Conservation (phyloP, 2,329 filamentous ascomycete species). For the Botryotinia narcissicola region DNA sequence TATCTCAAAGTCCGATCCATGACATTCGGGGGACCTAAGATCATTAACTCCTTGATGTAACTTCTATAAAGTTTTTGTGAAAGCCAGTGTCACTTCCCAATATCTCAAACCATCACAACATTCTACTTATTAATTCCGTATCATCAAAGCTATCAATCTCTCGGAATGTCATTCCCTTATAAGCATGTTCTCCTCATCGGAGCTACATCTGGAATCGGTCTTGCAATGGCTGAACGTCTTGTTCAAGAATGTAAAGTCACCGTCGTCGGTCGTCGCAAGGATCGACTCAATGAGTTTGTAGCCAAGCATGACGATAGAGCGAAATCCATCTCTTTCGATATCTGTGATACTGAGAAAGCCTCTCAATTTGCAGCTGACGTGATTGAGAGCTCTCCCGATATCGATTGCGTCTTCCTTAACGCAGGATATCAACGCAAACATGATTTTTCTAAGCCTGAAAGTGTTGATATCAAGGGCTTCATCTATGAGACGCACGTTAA, state of each 20-base stretch:
- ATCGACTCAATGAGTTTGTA: slow-evolving; percentile 43
- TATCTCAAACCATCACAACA: too few relatives aligned
- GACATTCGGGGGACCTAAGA: background rate
- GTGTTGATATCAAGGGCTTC: slow-evolving; percentile 17
- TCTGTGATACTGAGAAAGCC: slow-evolving; percentile 10
- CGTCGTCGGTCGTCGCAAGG: slow-evolving; percentile 52
- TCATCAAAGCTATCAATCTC: background rate
- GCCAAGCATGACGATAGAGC: slow-evolving; percentile 24
- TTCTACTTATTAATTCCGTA: background rate
- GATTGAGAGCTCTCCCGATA: slow-evolving; percentile 8
- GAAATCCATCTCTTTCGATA: slow-evolving; percentile 12
- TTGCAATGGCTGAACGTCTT: slow-evolving; percentile 44
- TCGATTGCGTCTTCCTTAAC: slow-evolving; percentile 39
- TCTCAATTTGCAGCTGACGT: slow-evolving; percentile 13
- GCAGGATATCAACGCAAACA: slow-evolving; percentile 36
- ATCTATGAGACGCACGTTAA: slow-evolving; percentile 25
- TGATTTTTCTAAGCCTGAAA: slow-evolving; percentile 29
- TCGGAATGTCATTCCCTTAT: slow-evolving; percentile 52
- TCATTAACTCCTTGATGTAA: background rate
- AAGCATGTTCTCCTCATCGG: slow-evolving; percentile 55
- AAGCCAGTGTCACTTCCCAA: background rate
- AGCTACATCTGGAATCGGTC: slow-evolving; percentile 54
- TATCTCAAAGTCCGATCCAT: background rate
- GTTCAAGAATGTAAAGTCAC: slow-evolving; percentile 50
- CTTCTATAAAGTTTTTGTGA: background rate